phyloP scores from a whole-genome alignment of 306 rosid genomes.

The Arachis hypogaea region DNA sequence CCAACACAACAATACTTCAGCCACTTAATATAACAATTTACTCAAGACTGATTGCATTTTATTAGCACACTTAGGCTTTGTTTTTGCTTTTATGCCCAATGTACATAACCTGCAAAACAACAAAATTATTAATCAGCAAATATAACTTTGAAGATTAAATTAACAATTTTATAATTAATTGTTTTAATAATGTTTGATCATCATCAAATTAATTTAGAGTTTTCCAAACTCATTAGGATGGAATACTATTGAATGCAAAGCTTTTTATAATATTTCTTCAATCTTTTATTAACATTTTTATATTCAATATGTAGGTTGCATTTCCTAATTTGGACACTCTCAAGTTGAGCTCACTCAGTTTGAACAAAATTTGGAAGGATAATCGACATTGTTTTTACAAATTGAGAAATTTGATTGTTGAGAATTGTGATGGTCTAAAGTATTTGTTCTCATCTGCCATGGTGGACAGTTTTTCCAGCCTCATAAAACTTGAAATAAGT shows the following conservation, averaged over 20 bases:
- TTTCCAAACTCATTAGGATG: neutral
- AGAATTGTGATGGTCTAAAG: neutral
- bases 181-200: no score
- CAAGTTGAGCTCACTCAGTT: conserved; percentile 6
- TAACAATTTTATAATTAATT: no score
- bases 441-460: neutral
- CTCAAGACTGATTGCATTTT: no score
- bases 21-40: no score
- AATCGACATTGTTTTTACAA: neutral
- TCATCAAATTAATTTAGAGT: no score
- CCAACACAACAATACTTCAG: no score
- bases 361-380: conserved; percentile 4
- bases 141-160: no score
- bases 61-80: no score
- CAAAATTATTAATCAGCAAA: no score
- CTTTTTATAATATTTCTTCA: neutral
- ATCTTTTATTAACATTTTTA: neutral
- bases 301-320: neutral
- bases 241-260: neutral
- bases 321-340: conserved; percentile 27
- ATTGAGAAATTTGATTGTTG: neutral
- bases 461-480: neutral
- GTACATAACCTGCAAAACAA: no score
- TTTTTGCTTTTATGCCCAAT: no score
- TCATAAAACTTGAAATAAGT: conserved; percentile 8